phyloP scores from a whole-genome alignment of 2,329 filamentous ascomycete genomes.

The Aspergillus quadricinctus region DNA sequence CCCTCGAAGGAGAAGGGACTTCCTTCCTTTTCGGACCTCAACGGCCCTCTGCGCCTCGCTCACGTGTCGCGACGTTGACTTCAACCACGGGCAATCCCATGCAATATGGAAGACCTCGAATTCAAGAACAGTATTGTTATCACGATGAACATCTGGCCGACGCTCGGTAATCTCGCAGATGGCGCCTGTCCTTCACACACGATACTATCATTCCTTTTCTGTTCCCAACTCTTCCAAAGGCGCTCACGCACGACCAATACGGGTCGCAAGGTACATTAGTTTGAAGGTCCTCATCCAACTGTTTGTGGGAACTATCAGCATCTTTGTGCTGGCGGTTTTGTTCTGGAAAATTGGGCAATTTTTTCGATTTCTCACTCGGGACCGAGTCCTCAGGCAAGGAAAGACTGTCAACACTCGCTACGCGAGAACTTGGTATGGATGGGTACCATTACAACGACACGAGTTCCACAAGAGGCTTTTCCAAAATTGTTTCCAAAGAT shows the following conservation, averaged over 20 bases:
- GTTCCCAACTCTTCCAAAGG: conserved; percentile 23
- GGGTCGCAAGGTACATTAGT: conserved; percentile 24
- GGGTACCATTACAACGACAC: conserved; percentile 32
- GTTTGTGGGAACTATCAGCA: conserved; percentile 33
- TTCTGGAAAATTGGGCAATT: conserved; percentile 38
- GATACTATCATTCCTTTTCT: conserved; percentile 21
- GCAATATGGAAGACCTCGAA: not conserved
- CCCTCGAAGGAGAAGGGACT: not conserved
- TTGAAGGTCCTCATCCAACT: conserved; percentile 29
- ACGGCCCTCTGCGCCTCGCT: not conserved
- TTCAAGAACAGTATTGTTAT: conserved; percentile 17
- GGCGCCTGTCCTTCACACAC: conserved; percentile 27
- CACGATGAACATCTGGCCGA: conserved; percentile 11
- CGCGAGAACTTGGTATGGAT: conserved; percentile 41
- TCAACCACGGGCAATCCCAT: not conserved
- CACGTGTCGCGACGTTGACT: not conserved
- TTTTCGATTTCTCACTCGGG: conserved; percentile 32
- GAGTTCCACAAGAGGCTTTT: conserved; percentile 25
- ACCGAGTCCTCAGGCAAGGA: conserved; percentile 29
- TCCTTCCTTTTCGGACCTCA: not conserved
- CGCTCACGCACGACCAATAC: conserved; percentile 17
- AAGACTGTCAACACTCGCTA: conserved; percentile 31
- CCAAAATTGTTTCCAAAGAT: conserved; percentile 12
- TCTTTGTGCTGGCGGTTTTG: conserved; percentile 35
- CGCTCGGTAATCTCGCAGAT: conserved; percentile 15